Conservation (phyloP, 306 rosid genomes). For the Sicyos baderoa region DNA sequence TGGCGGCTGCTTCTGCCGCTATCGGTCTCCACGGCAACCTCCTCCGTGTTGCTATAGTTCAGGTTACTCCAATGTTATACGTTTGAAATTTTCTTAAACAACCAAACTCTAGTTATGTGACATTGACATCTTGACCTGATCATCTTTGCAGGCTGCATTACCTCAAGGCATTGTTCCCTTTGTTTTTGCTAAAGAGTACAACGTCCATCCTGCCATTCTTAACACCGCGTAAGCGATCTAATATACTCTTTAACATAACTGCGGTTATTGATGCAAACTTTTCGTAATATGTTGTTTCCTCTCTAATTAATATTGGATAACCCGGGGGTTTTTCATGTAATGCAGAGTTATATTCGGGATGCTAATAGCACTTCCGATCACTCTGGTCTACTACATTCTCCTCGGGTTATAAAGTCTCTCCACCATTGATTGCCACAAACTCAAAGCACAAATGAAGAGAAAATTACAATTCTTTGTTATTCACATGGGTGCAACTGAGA, state of each 20-base stretch:
- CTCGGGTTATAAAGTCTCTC: constrained; percentile 32
- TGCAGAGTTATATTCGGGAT: constrained; percentile 45
- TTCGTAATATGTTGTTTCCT: neutral
- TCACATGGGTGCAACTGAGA: neutral
- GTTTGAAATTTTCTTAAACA: neutral
- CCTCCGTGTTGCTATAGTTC: constrained; percentile 84
- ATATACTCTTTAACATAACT: neutral
- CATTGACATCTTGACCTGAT: neutral
- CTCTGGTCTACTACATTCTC: constrained; percentile 35
- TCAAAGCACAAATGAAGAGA: neutral
- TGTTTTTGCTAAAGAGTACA: constrained; percentile 96
- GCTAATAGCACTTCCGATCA: constrained; percentile 42
- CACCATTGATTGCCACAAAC: neutral
- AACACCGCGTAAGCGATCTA: constrained; percentile 60
- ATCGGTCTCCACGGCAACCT: constrained; percentile 86
- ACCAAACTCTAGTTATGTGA: neutral
- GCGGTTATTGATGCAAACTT: too few relatives aligned
- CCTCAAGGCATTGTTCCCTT: constrained; percentile 98
- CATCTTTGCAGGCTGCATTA: constrained; percentile 64
- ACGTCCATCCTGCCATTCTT: constrained; percentile 89
- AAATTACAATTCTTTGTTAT: neutral
- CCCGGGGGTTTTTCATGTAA: neutral
- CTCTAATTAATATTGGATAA: neutral
- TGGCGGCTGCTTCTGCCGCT: constrained; percentile 88
- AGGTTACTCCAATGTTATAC: constrained; percentile 36